These are phyloP conservation scores for Fusarium oligoseptatum DNA, from an alignment of 2,329 filamentous ascomycete species.

Conservation along the genomic window DNA sequence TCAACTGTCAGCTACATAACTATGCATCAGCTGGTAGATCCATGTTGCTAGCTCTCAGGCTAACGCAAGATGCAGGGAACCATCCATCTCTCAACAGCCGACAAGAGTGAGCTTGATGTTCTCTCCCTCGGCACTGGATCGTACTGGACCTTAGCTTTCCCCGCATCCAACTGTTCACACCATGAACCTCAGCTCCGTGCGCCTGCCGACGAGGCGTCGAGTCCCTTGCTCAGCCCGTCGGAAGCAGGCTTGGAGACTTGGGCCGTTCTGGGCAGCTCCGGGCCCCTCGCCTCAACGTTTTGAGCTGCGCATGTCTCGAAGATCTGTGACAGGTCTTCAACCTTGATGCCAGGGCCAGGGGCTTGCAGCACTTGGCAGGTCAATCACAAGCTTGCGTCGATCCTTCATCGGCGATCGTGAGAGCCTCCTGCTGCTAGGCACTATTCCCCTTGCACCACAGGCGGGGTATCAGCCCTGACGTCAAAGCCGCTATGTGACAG, in stretches of 20 bases:
- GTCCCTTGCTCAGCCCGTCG: conserved; percentile 27
- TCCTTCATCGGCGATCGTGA: conserved; percentile 26
- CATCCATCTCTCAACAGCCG: conserved; percentile 7
- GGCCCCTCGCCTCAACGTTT: conserved; percentile 26
- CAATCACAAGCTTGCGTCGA: conserved; percentile 12
- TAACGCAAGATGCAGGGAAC: conserved; percentile 27
- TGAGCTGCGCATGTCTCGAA: conserved; percentile 27
- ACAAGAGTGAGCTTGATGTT: neutral
- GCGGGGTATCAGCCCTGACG: conserved; percentile 18
- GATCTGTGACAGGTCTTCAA: conserved; percentile 18
- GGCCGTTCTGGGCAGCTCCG: conserved; percentile 10
- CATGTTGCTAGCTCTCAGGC: neutral
- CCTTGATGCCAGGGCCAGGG: conserved; percentile 20
- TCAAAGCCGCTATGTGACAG: conserved; percentile 15
- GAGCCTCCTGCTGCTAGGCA: neutral
- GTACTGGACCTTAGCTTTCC: neutral
- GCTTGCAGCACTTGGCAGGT: conserved; percentile 14
- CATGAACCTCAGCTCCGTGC: conserved; percentile 6
- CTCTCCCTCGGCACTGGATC: conserved; percentile 15
- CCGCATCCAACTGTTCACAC: neutral
- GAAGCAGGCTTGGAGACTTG: neutral
- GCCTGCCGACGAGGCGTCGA: neutral
- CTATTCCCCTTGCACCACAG: neutral
- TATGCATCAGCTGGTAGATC: neutral
- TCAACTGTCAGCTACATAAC: conserved; percentile 6